phyloP scores from a whole-genome alignment of 176 grass and related monocot species.

The Stipa capillata region DNA sequence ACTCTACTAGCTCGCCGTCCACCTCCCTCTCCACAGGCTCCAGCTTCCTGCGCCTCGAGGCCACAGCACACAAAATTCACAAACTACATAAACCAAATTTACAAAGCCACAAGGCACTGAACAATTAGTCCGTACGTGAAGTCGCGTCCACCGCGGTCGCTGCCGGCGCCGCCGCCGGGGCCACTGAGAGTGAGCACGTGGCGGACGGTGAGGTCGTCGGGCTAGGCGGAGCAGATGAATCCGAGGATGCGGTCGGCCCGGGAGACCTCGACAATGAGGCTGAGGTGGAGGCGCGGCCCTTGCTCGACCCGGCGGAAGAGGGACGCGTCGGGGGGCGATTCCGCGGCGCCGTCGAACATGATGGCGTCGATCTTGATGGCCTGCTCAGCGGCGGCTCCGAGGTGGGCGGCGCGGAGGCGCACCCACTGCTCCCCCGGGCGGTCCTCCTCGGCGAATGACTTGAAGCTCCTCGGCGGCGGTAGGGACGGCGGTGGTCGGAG shows the following conservation, averaged over 20 bases:
- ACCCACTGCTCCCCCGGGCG: constrained; percentile 58
- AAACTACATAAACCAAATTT: background rate
- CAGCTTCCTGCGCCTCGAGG: constrained; percentile 29
- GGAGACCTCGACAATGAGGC: constrained; percentile 64
- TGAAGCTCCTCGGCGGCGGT: constrained; percentile 36
- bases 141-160: constrained; percentile 23
- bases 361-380: constrained; percentile 77
- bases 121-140: constrained; percentile 30
- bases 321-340: too few species aligned
- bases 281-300: too few species aligned
- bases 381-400: constrained; percentile 46
- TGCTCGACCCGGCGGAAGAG: too few species aligned
- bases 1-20: constrained; percentile 47
- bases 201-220: constrained; percentile 41
- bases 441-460: constrained; percentile 55
- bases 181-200: constrained; percentile 41
- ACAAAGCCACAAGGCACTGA: background rate
- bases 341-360: too few species aligned
- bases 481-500: constrained; percentile 34
- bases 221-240: constrained; percentile 83
- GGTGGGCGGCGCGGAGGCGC: constrained; percentile 12
- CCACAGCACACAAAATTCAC: background rate
- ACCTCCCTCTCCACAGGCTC: constrained; percentile 40
- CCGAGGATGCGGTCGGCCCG: constrained; percentile 36
- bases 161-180: background rate